These are phyloP conservation scores for Emergomyces pasteurianus DNA, from an alignment of 2,329 filamentous ascomycete species.

Conservation along the genomic window DNA sequence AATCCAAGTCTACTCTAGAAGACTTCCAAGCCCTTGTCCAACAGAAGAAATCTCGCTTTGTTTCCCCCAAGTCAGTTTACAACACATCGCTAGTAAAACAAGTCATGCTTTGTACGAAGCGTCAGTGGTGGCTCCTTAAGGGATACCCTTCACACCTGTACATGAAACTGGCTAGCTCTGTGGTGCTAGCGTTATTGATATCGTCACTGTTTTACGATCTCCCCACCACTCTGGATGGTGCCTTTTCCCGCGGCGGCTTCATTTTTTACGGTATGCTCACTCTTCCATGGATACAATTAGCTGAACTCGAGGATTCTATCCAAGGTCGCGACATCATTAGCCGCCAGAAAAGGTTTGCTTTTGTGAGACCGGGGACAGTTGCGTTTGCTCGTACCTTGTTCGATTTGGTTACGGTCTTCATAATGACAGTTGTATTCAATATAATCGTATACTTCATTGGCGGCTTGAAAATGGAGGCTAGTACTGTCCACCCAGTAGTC, in stretches of 20 bases:
- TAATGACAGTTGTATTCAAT: constrained; percentile 48
- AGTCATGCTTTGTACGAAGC: constrained; percentile 44
- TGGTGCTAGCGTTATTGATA: constrained; percentile 58
- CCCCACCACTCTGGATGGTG: constrained; percentile 42
- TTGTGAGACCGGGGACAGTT: constrained; percentile 51
- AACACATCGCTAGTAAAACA: constrained; percentile 61
- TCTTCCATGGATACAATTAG: constrained; percentile 55
- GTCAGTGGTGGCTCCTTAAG: constrained; percentile 63
- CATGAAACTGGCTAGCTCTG: constrained; percentile 61
- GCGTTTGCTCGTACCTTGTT: constrained; percentile 44
- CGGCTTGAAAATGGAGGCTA: constrained; percentile 22
- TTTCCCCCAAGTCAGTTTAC: constrained; percentile 56
- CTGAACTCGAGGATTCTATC: constrained; percentile 65
- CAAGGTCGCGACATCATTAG: constrained; percentile 54
- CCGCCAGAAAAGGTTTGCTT: constrained; percentile 52
- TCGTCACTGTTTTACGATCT: constrained; percentile 62
- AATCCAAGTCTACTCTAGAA: constrained; percentile 19
- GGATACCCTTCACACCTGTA: constrained; percentile 59
- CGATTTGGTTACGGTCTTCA: constrained; percentile 43
- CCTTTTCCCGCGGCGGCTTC: constrained; percentile 48
- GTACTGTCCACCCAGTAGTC: background rate
- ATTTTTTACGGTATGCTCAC: constrained; percentile 52
- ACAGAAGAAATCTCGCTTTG: constrained; percentile 40
- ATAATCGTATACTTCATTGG: constrained; percentile 74
- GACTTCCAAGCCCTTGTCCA: constrained; percentile 50